Conservation (phyloP, 768 basidiomycete species). For the Glaciozyma antarctica region DNA sequence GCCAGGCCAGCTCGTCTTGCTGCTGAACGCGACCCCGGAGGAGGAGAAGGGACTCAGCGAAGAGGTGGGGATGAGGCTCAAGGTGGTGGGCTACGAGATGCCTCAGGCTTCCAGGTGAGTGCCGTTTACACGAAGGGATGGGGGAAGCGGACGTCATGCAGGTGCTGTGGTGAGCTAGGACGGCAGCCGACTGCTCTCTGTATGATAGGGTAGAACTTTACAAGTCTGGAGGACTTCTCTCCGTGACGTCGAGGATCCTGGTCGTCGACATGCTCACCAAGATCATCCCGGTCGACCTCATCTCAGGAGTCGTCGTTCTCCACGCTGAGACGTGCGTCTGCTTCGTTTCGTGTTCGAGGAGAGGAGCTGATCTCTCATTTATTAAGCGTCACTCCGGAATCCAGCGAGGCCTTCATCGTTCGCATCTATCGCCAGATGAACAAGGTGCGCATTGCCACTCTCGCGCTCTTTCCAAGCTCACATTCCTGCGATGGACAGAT, state of each 20-base stretch:
- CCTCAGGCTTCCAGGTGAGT: slow-evolving; percentile 58
- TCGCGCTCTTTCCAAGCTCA: neutral
- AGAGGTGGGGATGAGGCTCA: slow-evolving; percentile 75
- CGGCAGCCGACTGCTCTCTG: neutral
- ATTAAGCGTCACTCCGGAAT: slow-evolving; percentile 67
- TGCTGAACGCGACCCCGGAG: slow-evolving; percentile 68
- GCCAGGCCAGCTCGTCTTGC: slow-evolving; percentile 67
- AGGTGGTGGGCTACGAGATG: slow-evolving; percentile 73
- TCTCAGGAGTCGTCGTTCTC: slow-evolving; percentile 79
- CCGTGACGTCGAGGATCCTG: slow-evolving; percentile 85
- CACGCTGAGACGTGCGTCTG: slow-evolving; percentile 73
- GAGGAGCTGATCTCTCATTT: neutral
- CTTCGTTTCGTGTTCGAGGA: neutral
- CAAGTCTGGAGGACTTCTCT: slow-evolving; percentile 75
- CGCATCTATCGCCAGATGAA: slow-evolving; percentile 85
- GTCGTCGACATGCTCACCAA: slow-evolving; percentile 87
- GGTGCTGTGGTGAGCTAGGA: neutral
- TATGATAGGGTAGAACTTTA: slow-evolving; percentile 67
- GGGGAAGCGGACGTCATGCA: neutral
- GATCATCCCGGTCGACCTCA: slow-evolving; percentile 71
- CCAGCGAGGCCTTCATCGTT: slow-evolving; percentile 84
- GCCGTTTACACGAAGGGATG: slow-evolving; percentile 38
- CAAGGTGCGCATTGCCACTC: slow-evolving; percentile 39
- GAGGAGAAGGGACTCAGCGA: slow-evolving; percentile 88
- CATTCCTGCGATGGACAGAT: slow-evolving; percentile 36